These are phyloP conservation scores for Bacterosira constricta DNA, from an alignment of 108 stramenopile species.

Conservation along the genomic window DNA sequence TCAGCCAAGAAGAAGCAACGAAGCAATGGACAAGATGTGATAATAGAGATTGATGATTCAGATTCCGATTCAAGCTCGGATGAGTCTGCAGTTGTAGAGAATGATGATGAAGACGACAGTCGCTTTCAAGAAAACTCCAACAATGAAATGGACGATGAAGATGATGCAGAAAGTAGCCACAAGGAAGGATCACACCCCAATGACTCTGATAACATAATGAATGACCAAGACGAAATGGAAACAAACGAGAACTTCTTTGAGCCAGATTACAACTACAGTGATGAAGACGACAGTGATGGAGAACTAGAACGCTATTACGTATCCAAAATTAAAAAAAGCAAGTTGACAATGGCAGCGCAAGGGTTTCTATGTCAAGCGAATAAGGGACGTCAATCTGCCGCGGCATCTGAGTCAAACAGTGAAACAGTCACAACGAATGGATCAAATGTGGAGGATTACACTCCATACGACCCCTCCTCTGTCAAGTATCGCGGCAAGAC, in stretches of 20 bases:
- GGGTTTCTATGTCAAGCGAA: slow-evolving; percentile 18
- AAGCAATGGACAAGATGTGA: neutral
- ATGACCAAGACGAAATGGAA: neutral
- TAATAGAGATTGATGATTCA: neutral
- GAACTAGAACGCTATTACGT: slow-evolving; percentile 16
- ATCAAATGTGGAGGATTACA: neutral
- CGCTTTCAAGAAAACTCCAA: too few species aligned
- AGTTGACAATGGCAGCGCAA: slow-evolving; percentile 22
- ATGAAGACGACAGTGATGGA: neutral
- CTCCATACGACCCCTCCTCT: slow-evolving; percentile 3
- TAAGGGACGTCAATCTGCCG: neutral
- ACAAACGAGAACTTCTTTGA: neutral
- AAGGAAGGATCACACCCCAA: neutral
- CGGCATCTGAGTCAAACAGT: neutral
- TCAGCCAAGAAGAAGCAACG: neutral
- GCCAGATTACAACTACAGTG: neutral
- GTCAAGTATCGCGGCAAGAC: slow-evolving; percentile 2
- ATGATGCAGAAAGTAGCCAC: neutral
- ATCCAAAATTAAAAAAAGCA: slow-evolving; percentile 5
- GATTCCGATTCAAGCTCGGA: neutral
- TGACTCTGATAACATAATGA: neutral
- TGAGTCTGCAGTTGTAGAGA: neutral
- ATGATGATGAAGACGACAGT: neutral
- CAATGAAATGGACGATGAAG: neutral
- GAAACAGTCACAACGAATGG: neutral